Conservation (phyloP, 2,329 filamentous ascomycete species). For the Bipolaris victoriae region DNA sequence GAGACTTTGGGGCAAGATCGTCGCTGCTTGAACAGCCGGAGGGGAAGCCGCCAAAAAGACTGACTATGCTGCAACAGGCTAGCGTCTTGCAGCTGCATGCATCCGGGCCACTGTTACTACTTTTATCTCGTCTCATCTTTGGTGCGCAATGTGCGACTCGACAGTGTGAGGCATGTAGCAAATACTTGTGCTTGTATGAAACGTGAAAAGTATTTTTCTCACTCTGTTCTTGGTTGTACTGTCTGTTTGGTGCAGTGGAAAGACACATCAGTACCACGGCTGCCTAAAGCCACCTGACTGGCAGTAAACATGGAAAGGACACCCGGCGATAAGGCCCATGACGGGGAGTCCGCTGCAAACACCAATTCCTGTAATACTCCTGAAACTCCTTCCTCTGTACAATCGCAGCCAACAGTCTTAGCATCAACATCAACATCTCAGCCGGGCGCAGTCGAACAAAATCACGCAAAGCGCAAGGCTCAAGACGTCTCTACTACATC, state of each 20-base stretch:
- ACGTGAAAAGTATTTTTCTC: slow-evolving; percentile 3
- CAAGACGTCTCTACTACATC: background rate
- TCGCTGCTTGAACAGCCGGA: slow-evolving; percentile 8
- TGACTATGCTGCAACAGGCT: background rate
- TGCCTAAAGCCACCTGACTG: slow-evolving; percentile 5
- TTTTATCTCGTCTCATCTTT: slow-evolving; percentile 1
- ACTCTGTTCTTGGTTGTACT: background rate
- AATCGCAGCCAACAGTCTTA: slow-evolving; percentile 14
- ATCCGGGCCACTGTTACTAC: background rate
- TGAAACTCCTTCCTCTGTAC: slow-evolving; percentile 9
- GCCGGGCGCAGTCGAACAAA: background rate
- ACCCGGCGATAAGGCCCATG: slow-evolving; percentile 5
- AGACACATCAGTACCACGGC: slow-evolving; percentile 17
- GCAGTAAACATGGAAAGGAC: slow-evolving; percentile 13
- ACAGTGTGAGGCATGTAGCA: background rate
- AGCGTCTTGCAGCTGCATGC: background rate
- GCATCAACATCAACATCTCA: background rate
- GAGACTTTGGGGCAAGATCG: slow-evolving; percentile 7
- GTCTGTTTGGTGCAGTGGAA: background rate
- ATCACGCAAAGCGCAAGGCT: background rate
- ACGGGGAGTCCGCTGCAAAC: slow-evolving; percentile 9
- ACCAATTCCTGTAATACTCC: slow-evolving; percentile 4
- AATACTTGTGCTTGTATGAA: background rate
- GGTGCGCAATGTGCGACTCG: slow-evolving; percentile 2
- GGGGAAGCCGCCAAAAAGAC: background rate